Base-by-base conservation (phyloP, 1,284 basidiomycete genomes). In the Farysia itapuensis region DNA sequence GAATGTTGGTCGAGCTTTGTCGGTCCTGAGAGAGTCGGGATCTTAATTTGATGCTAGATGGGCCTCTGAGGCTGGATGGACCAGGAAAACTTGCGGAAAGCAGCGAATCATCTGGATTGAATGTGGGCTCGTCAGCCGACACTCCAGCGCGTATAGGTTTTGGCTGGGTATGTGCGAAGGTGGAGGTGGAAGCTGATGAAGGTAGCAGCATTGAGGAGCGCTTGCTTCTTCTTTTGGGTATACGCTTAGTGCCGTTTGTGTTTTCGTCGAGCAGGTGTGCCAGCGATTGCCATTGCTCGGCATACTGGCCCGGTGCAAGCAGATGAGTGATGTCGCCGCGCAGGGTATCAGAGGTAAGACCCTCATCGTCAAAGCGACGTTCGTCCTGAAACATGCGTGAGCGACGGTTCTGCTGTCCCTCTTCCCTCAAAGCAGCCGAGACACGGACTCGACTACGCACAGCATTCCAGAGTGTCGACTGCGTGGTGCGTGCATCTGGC, bases 231-330 rank as follows among this genome's bases (percentile, higher is more conserved):
- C 43, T 30, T 19, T 23, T 52, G 21, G 26, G 34, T 16, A 39
- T 39, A 13, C 13, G 11, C 18, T 19, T 33, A 16, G 31, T 14
- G 11, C 13, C 11, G 5, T 38, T 20, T 18, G 20, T 4, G 14
- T 42, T 19, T 16, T 35, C 25, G 6, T 69, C 63, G 32, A 68
- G 58, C 11, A 71, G 49, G 16, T 67, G 64, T 4, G 66, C 68
- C 14, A 71, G 43, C 4, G 50, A 64, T 18, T 67, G 61, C 68
- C 68, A 71, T 21, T 71, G 64, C 31, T 64, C 54, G 11, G 63
- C 38, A 26, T 68, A 53, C 29, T 65, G 53, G 7, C 63, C 56
- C 12, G 54, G 45, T 5, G 56, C 48, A 2, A 56, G 43, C 13
- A 52, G 41, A 18, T 52, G 48, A n/a, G 30, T 31, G 20, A 43